Conservation (phyloP, 78 protist species). For the Chrysochromulina tobinii region DNA sequence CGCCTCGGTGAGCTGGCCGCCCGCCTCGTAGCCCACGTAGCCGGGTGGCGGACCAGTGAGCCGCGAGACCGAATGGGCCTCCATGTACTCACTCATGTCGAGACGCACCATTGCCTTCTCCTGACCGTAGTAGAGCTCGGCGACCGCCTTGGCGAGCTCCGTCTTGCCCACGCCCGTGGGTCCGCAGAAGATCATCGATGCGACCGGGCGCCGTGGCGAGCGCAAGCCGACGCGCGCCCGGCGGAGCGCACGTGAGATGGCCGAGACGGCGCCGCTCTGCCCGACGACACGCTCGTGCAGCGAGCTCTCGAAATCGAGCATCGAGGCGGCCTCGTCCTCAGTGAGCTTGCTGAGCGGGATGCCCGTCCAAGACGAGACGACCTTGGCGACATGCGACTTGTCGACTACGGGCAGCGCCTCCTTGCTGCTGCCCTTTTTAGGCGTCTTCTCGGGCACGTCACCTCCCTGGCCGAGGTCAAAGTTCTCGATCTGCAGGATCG, state of each 20-base stretch:
- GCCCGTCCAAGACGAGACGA: slow-evolving; percentile 74
- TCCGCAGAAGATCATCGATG: slow-evolving; percentile 64
- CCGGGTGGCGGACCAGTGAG: slow-evolving; percentile 98
- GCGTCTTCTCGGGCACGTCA: too few relatives aligned
- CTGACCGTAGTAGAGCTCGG: neutral
- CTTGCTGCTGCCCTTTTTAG: too few relatives aligned
- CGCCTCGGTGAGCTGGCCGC: slow-evolving; percentile 98
- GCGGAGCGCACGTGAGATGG: slow-evolving; percentile 58
- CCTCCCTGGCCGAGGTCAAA: too few relatives aligned
- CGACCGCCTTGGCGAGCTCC: slow-evolving; percentile 59
- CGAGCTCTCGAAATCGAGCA: slow-evolving; percentile 49
- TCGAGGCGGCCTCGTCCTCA: slow-evolving; percentile 26
- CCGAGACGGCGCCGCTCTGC: slow-evolving; percentile 20
- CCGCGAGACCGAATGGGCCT: slow-evolving; percentile 83
- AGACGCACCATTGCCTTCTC: slow-evolving; percentile 39
- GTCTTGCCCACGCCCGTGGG: slow-evolving; percentile 78
- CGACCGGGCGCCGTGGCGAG: slow-evolving; percentile 60
- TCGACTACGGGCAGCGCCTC: slow-evolving; percentile 3
- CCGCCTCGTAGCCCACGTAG: slow-evolving; percentile 95
- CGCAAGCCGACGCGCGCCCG: slow-evolving; percentile 60
- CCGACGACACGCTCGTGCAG: slow-evolving; percentile 60
- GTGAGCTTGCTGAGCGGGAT: slow-evolving; percentile 61
- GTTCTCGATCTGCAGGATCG: neutral
- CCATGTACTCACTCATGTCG: slow-evolving; percentile 71
- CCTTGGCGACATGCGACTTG: slow-evolving; percentile 54